These are phyloP conservation scores for Leccinum pachyderme DNA, from an alignment of 1,284 basidiomycete species.

Conservation along the genomic window DNA sequence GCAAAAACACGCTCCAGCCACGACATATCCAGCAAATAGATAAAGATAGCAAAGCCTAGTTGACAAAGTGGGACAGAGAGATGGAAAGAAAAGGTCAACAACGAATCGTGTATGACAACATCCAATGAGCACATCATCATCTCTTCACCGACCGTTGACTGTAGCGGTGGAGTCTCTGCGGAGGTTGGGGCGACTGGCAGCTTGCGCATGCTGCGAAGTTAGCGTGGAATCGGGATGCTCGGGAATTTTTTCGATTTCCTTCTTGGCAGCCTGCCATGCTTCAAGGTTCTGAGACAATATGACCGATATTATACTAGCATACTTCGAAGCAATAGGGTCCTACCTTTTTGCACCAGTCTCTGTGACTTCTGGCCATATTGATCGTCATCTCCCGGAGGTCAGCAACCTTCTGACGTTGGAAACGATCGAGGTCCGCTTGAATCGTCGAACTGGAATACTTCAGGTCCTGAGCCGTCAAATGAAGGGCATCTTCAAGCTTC, in stretches of 20 bases:
- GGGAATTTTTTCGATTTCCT: slow-evolving; percentile 85
- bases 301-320: slow-evolving; percentile 13
- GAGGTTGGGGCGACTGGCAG: slow-evolving; percentile 36
- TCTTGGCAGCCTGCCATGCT: slow-evolving; percentile 94
- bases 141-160: slow-evolving; percentile 43
- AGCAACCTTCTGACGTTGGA: slow-evolving; percentile 97
- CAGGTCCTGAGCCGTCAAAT: slow-evolving; percentile 87
- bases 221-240: slow-evolving; percentile 79
- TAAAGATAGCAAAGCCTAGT: slow-evolving; percentile 22
- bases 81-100: slow-evolving; percentile 5
- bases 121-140: slow-evolving; percentile 11
- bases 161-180: slow-evolving; percentile 65
- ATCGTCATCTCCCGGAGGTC: slow-evolving; percentile 93
- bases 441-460: slow-evolving; percentile 96
- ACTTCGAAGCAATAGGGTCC: slow-evolving; percentile 19
- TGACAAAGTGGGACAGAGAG: slow-evolving; percentile 9
- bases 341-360: slow-evolving; percentile 95
- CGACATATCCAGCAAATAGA: slow-evolving; percentile 27
- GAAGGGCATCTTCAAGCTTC: slow-evolving; percentile 90
- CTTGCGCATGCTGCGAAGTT: slow-evolving; percentile 34
- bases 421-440: slow-evolving; percentile 96
- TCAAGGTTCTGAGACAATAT: slow-evolving; percentile 75
- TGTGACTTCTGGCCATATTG: slow-evolving; percentile 85
- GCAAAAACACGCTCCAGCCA: slow-evolving; percentile 11
- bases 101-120: slow-evolving; percentile 11